phyloP scores from a whole-genome alignment of 2,329 filamentous ascomycete genomes.

The Penicillium crustosum region DNA sequence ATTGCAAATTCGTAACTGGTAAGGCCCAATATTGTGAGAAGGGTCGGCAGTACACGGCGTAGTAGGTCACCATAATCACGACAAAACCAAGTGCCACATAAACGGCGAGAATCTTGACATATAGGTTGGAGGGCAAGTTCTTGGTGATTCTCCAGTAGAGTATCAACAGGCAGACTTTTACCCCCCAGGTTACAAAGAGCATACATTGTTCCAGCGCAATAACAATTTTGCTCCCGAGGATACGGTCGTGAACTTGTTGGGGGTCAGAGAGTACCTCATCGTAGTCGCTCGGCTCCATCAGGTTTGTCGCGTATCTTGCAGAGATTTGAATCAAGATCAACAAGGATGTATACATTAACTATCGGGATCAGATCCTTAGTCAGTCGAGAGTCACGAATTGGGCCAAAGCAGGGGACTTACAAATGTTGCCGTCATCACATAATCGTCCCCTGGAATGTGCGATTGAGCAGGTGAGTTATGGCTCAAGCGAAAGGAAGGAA shows the following conservation, averaged over 20 bases:
- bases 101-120: slow-evolving; percentile 41
- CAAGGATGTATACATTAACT: slow-evolving; percentile 38
- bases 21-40: slow-evolving; percentile 53
- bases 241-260: slow-evolving; percentile 43
- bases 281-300: slow-evolving; percentile 40
- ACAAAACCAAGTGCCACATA: slow-evolving; percentile 49
- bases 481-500: neutral
- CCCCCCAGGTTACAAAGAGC: slow-evolving; percentile 50
- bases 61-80: slow-evolving; percentile 51
- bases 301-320: slow-evolving; percentile 38
- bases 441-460: slow-evolving; percentile 34
- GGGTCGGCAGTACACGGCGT: slow-evolving; percentile 52
- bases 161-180: slow-evolving; percentile 53
- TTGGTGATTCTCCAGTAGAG: slow-evolving; percentile 51
- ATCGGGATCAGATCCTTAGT: neutral
- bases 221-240: slow-evolving; percentile 52
- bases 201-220: slow-evolving; percentile 52
- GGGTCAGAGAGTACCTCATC: slow-evolving; percentile 33
- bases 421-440: slow-evolving; percentile 39
- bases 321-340: slow-evolving; percentile 41
- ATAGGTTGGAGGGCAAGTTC: slow-evolving; percentile 35
- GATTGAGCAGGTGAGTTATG: neutral
- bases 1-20: slow-evolving; percentile 41
- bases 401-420: slow-evolving; percentile 25
- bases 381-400: neutral